Conservation (phyloP, 805 yeast genomes). For the Alloascoidea hylecoeti region DNA sequence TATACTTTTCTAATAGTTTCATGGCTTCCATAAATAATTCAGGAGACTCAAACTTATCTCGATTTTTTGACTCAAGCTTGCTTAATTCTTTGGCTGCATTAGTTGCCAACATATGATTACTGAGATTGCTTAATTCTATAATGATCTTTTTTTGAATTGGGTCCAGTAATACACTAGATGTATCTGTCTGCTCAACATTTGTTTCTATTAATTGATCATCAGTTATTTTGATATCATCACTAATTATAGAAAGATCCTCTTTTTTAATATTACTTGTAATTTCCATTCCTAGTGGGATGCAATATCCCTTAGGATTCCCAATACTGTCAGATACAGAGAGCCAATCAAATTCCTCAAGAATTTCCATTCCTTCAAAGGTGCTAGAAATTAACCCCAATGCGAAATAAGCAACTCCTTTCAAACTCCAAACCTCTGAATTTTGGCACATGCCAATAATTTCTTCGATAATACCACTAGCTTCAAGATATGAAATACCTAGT, state of each 20-base stretch:
- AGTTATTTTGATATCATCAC: slow-evolving; percentile 4
- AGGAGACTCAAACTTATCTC: slow-evolving; percentile 39
- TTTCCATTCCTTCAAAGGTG: slow-evolving; percentile 71
- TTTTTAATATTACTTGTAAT: neutral
- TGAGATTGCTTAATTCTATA: slow-evolving; percentile 33
- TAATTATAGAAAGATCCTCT: slow-evolving; percentile 1
- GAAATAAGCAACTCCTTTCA: slow-evolving; percentile 68
- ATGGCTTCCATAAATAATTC: slow-evolving; percentile 38
- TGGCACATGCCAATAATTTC: slow-evolving; percentile 38
- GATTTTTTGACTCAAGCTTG: slow-evolving; percentile 32
- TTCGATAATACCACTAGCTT: slow-evolving; percentile 30
- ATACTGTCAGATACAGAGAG: slow-evolving; percentile 28
- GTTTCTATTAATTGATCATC: slow-evolving; percentile 7
- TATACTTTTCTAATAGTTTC: slow-evolving; percentile 38
- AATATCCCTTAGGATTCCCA: slow-evolving; percentile 27
- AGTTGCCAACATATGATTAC: slow-evolving; percentile 38
- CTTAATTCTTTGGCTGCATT: slow-evolving; percentile 45
- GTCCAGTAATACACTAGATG: slow-evolving; percentile 7
- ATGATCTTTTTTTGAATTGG: slow-evolving; percentile 16
- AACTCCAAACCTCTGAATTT: slow-evolving; percentile 34
- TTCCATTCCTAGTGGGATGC: slow-evolving; percentile 22
- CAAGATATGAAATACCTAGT: slow-evolving; percentile 49
- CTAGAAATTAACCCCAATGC: slow-evolving; percentile 61
- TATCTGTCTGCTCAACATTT: slow-evolving; percentile 11
- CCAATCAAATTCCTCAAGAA: slow-evolving; percentile 78